Conservation (phyloP, 495 filamentous ascomycete species). For the Gamarada debralockiae region DNA sequence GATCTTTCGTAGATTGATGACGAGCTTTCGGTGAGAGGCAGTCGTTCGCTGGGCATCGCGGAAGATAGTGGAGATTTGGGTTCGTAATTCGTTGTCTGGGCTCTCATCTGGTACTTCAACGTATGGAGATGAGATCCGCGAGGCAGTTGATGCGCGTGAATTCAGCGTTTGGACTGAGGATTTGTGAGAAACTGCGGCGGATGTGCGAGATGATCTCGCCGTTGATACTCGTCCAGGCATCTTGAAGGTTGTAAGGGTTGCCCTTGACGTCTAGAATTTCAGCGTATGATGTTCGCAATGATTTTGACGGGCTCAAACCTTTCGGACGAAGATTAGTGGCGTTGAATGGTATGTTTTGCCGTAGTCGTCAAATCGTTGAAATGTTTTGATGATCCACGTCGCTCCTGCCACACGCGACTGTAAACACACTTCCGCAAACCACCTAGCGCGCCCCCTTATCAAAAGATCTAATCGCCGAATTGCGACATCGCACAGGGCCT, state of each 20-base stretch:
- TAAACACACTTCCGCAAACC: too few species aligned
- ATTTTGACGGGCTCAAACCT: not conserved
- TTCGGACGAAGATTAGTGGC: not conserved
- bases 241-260: not conserved
- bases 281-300: not conserved
- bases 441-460: not conserved
- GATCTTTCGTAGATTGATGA: constrained; percentile 77
- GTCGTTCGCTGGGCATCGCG: constrained; percentile 83
- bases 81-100: constrained; percentile 64
- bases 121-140: constrained; percentile 42
- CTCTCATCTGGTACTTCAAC: constrained; percentile 71
- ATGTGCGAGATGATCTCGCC: constrained; percentile 45
- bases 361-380: not conserved
- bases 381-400: not conserved
- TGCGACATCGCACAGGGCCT: not conserved
- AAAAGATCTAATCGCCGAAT: not conserved
- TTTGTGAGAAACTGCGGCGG: constrained; percentile 49
- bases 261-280: not conserved
- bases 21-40: constrained; percentile 84
- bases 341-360: not conserved
- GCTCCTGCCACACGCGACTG: not conserved
- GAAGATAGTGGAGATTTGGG: constrained; percentile 75
- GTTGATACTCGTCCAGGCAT: constrained; percentile 60
- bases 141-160: constrained; percentile 44
- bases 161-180: constrained; percentile 50